Percentiles rank a stretch among this genome's conserved stretches.
These are phyloP conservation scores for Periconia digitata DNA, from an alignment of 2,329 filamentous ascomycete genomes.

Conservation along the genomic window DNA sequence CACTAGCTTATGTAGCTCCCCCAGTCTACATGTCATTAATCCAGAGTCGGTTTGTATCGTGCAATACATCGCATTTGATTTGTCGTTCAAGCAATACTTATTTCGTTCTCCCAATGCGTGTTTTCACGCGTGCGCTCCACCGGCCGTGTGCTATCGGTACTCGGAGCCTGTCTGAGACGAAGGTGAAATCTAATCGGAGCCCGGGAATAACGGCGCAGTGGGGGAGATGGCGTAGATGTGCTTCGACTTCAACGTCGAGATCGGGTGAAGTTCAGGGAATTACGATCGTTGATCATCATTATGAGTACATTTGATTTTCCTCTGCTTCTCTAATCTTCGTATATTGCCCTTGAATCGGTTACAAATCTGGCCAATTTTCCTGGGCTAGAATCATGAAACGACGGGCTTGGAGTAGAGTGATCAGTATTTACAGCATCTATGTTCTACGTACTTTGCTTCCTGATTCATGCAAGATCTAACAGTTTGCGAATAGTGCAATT, in stretches of 20 bases:
- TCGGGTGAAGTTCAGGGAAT: conserved; percentile 16
- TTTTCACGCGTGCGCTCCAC: conserved; percentile 24
- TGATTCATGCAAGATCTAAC: conserved; percentile 2
- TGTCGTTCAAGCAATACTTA: too few relatives aligned
- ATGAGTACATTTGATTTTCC: conserved; percentile 25
- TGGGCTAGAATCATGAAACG: too few relatives aligned
- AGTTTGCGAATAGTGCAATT: conserved; percentile 35
- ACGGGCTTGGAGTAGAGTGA: too few relatives aligned
- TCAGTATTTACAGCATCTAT: too few relatives aligned
- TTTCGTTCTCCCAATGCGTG: conserved; percentile 24
- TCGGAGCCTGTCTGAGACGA: conserved; percentile 6
- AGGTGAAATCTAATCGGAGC: too few relatives aligned
- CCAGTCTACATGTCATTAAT: too few relatives aligned
- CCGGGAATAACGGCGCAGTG: background rate
- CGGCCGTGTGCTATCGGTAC: conserved; percentile 14
- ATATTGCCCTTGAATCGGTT: too few relatives aligned
- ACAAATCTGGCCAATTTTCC: too few relatives aligned
- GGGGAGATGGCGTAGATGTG: conserved; percentile 14
- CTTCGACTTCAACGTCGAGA: conserved; percentile 15
- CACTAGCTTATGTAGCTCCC: conserved; percentile 16
- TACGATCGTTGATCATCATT: conserved; percentile 38
- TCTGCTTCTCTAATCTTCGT: background rate
- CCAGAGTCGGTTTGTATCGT: too few relatives aligned
- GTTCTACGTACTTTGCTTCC: too few relatives aligned
- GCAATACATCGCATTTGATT: too few relatives aligned